Evolutionary conservation across 2,329 filamentous ascomycete genomes (phyloP).

Genomic region (Botryotinia globosa): DNA sequence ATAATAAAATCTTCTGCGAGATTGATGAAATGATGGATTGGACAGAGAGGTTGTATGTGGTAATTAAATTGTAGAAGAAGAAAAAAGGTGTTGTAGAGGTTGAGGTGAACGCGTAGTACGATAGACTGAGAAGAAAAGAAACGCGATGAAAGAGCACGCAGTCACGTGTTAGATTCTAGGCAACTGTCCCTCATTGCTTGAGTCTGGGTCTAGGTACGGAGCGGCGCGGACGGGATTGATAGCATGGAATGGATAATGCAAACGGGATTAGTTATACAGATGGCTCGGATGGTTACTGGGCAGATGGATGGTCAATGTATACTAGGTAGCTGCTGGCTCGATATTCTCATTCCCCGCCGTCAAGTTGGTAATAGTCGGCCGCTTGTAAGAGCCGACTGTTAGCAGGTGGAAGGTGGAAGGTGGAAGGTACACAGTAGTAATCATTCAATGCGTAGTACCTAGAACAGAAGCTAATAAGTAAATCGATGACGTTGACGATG

Average conservation of each 20-base stretch:
- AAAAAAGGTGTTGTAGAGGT: neutral
- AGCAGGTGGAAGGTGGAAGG: too few species aligned
- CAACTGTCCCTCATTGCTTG: neutral
- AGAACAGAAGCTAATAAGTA: too few species aligned
- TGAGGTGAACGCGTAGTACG: neutral
- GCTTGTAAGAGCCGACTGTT: too few species aligned
- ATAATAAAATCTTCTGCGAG: neutral
- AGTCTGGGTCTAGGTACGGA: too few species aligned
- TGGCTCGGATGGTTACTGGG: too few species aligned
- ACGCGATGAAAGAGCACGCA: neutral
- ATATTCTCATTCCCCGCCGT: neutral
- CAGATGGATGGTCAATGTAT: neutral
- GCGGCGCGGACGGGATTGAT: too few species aligned
- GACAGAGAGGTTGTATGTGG: neutral
- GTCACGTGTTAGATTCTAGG: neutral
- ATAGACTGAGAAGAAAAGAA: neutral
- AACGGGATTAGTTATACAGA: too few species aligned
- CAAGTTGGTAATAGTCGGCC: neutral
- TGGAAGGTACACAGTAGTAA: too few species aligned
- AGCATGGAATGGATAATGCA: too few species aligned
- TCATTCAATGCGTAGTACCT: too few species aligned
- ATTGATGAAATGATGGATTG: neutral
- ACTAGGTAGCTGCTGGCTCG: too few species aligned
- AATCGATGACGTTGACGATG: neutral
- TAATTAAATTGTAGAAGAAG: neutral